Evolutionary conservation across 2,329 filamentous ascomycete genomes (phyloP).

Genomic region (Penicillium sp.): DNA sequence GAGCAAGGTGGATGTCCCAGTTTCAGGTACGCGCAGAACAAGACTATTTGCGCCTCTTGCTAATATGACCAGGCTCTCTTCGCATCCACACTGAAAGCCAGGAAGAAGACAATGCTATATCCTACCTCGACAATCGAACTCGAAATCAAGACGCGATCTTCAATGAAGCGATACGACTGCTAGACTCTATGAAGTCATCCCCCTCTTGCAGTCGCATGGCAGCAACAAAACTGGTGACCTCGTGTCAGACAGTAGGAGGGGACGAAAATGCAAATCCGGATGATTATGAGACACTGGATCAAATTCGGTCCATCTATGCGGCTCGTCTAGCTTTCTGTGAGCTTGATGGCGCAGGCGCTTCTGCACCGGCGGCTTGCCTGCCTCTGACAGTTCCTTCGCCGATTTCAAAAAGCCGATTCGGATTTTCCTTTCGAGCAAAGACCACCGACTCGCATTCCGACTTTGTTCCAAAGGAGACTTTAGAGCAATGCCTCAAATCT

Average conservation of each 20-base stretch:
- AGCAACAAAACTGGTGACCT: conserved; percentile 47
- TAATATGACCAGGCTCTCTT: no score
- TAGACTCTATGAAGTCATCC: conserved; percentile 42
- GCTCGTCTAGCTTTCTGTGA: conserved; percentile 60
- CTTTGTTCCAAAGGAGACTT: conserved; percentile 19
- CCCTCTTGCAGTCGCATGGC: conserved; percentile 52
- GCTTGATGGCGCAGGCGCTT: conserved; percentile 48
- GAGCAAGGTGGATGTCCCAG: no score
- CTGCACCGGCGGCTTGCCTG: conserved; percentile 48
- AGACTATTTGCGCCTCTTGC: no score
- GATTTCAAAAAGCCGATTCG: conserved; percentile 26
- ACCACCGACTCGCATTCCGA: conserved; percentile 14
- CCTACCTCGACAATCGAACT: conserved; percentile 23
- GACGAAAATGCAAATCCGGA: conserved; percentile 21
- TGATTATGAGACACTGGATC: conserved; percentile 35
- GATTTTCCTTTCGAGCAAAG: conserved; percentile 20
- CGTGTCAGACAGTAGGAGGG: conserved; percentile 47
- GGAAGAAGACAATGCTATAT: conserved; percentile 2
- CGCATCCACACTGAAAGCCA: no score
- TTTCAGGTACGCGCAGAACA: no score
- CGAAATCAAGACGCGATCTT: conserved; percentile 35
- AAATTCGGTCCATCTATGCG: conserved; percentile 53
- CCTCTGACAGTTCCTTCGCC: conserved; percentile 43
- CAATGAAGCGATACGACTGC: conserved; percentile 39
- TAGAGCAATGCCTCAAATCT: conserved; percentile 50